Percentiles rank a stretch among this genome's conserved stretches.
phyloP scores from a whole-genome alignment of 495 filamentous ascomycete genomes.

The Daldinia loculata region DNA sequence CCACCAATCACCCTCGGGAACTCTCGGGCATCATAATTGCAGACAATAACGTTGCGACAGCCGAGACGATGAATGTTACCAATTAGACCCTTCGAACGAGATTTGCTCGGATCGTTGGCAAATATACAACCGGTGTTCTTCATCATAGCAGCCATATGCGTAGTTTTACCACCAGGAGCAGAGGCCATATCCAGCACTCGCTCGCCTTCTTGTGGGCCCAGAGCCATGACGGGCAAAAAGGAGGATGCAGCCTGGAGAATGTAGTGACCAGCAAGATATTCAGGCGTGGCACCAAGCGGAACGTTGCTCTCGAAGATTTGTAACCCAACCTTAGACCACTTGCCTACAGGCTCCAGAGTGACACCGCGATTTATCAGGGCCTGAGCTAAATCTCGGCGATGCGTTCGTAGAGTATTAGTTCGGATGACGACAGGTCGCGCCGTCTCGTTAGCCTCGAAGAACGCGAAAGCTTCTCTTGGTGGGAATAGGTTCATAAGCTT shows the following conservation, averaged over 20 bases:
- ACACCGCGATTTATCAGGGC: slow-evolving; percentile 97
- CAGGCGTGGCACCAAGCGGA: slow-evolving; percentile 95
- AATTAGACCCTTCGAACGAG: slow-evolving; percentile 93
- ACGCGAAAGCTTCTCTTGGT: slow-evolving; percentile 93
- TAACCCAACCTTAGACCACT: slow-evolving; percentile 97
- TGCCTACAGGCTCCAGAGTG: slow-evolving; percentile 93
- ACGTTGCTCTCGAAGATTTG: slow-evolving; percentile 95
- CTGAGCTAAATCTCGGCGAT: slow-evolving; percentile 90
- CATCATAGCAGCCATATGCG: slow-evolving; percentile 96
- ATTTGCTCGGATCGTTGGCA: slow-evolving; percentile 94
- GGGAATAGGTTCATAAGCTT: slow-evolving; percentile 92
- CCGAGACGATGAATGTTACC: slow-evolving; percentile 98
- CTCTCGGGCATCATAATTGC: slow-evolving; percentile 89
- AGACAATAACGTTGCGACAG: slow-evolving; percentile 91
- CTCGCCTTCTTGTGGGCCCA: slow-evolving; percentile 93
- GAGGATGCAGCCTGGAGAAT: slow-evolving; percentile 97
- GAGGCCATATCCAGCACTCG: slow-evolving; percentile 90
- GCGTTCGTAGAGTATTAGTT: slow-evolving; percentile 94
- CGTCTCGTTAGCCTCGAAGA: slow-evolving; percentile 98
- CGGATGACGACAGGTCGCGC: slow-evolving; percentile 80
- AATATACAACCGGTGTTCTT: slow-evolving; percentile 97
- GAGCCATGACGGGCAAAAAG: slow-evolving; percentile 97
- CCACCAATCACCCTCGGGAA: slow-evolving; percentile 95
- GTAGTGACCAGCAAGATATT: slow-evolving; percentile 97
- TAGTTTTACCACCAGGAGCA: slow-evolving; percentile 96